A percentile compares a stretch with the other conserved stretches of the same genome.
These are phyloP conservation scores for Emmonsiellopsis sp. DNA, from an alignment of 2,329 filamentous ascomycete species.

Conservation along the genomic window DNA sequence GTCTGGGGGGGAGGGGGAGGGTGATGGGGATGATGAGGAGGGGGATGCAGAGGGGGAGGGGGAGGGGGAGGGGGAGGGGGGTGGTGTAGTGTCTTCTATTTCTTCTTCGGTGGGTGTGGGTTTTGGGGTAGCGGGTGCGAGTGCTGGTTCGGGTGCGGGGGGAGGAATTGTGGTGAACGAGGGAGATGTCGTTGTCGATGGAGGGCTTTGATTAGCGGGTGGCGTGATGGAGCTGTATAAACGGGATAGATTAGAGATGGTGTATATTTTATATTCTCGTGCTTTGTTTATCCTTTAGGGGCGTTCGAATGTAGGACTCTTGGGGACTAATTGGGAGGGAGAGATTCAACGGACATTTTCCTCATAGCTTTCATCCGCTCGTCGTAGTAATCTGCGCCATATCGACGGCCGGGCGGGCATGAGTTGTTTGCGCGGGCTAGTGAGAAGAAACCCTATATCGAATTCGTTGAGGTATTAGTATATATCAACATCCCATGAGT, in stretches of 20 bases:
- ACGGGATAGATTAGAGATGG: too few species aligned
- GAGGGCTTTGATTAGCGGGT: too few species aligned
- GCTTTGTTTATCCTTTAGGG: too few species aligned
- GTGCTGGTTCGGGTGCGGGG: too few species aligned
- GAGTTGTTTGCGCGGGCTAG: slow-evolving; percentile 41
- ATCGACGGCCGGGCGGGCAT: slow-evolving; percentile 34
- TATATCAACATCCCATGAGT: neutral
- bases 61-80: slow-evolving; percentile 1
- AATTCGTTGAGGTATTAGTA: neutral
- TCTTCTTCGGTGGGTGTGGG: neutral
- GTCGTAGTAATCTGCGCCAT: slow-evolving; percentile 42
- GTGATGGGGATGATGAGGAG: too few species aligned
- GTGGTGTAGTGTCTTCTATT: neutral
- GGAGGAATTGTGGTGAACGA: too few species aligned
- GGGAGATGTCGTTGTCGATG: too few species aligned
- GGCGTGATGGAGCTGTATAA: too few species aligned
- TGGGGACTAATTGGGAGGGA: too few species aligned
- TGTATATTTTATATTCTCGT: too few species aligned
- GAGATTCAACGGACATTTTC: slow-evolving; percentile 23
- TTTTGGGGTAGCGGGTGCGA: neutral
- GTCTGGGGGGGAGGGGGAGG: too few species aligned
- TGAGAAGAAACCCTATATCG: slow-evolving; percentile 36
- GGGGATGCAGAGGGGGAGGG: neutral
- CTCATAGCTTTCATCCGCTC: slow-evolving; percentile 40
- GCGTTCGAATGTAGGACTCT: too few species aligned